Evolutionary conservation across 2,329 filamentous ascomycete species (phyloP).

Genomic region (Phyllosticta ampelicida): DNA sequence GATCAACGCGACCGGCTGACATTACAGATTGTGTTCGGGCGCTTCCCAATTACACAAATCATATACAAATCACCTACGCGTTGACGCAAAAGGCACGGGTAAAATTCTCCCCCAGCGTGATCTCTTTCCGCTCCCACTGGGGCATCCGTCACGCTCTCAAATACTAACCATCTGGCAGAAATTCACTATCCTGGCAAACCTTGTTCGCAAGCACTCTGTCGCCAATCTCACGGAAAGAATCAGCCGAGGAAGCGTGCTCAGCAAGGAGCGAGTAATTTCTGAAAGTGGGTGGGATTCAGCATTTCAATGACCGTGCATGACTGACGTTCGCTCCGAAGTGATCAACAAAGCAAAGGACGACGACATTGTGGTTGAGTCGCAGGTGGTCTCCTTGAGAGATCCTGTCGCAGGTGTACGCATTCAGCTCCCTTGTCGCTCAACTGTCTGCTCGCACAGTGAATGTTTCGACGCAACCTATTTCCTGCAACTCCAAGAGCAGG

Average conservation of each 20-base stretch:
- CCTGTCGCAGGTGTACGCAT: slow-evolving; percentile 81
- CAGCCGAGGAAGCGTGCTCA: slow-evolving; percentile 57
- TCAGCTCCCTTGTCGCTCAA: slow-evolving; percentile 65
- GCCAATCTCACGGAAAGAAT: slow-evolving; percentile 61
- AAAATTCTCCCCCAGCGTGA: slow-evolving; percentile 12
- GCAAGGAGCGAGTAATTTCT: slow-evolving; percentile 67
- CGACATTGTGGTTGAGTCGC: slow-evolving; percentile 81
- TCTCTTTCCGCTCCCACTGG: not conserved
- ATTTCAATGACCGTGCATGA: not conserved
- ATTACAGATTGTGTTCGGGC: slow-evolving; percentile 68
- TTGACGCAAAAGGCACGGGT: slow-evolving; percentile 63
- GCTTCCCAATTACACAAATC: slow-evolving; percentile 62
- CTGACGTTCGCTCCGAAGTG: slow-evolving; percentile 42
- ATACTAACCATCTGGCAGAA: slow-evolving; percentile 19
- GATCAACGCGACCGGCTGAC: slow-evolving; percentile 86
- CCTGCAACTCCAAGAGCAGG: slow-evolving; percentile 87
- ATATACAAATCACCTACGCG: slow-evolving; percentile 79
- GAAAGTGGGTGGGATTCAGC: slow-evolving; percentile 54
- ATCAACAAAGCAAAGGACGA: slow-evolving; percentile 70
- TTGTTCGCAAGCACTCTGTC: slow-evolving; percentile 65
- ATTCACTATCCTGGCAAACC: slow-evolving; percentile 51
- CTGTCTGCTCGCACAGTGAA: slow-evolving; percentile 75
- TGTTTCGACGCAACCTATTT: slow-evolving; percentile 94
- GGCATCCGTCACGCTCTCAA: not conserved
- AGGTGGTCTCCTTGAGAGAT: slow-evolving; percentile 83